Conservation (phyloP, 1,139 yeast species). For the Casaregolazyma suthepensis region DNA sequence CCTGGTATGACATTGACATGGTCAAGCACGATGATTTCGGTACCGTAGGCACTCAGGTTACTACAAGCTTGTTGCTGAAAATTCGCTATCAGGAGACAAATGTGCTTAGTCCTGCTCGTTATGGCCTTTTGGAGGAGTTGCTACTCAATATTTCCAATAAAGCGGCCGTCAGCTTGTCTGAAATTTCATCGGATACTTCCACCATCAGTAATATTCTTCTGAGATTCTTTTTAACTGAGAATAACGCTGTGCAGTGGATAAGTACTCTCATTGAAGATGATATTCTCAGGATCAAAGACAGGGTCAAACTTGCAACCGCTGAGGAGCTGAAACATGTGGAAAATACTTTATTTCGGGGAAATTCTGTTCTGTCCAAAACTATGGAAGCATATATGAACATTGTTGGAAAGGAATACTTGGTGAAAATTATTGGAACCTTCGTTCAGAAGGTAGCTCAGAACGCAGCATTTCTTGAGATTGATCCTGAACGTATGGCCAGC, state of each 20-base stretch:
- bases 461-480: conserved; percentile 63
- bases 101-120: conserved; percentile 53
- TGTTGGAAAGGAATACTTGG: conserved; percentile 73
- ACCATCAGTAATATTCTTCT: conserved; percentile 23
- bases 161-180: conserved; percentile 22
- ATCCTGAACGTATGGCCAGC: conserved; percentile 48
- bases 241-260: conserved; percentile 61
- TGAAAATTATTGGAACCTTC: conserved; percentile 64
- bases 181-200: conserved; percentile 49
- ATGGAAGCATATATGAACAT: conserved; percentile 71
- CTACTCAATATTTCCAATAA: conserved; percentile 18
- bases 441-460: conserved; percentile 50
- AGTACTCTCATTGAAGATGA: conserved; percentile 62
- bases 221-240: conserved; percentile 30
- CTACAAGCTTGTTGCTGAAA: conserved; percentile 41
- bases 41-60: not conserved
- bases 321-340: conserved; percentile 29
- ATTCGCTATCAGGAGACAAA: conserved; percentile 51
- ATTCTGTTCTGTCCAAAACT: conserved; percentile 72
- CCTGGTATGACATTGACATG: conserved; percentile 17
- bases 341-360: conserved; percentile 80
- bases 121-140: conserved; percentile 47
- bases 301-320: conserved; percentile 19
- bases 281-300: conserved; percentile 18
- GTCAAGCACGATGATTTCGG: conserved; percentile 1